Evolutionary conservation across 2,329 filamentous ascomycete species (phyloP).

Genomic region (Aureobasidium sp.): DNA sequence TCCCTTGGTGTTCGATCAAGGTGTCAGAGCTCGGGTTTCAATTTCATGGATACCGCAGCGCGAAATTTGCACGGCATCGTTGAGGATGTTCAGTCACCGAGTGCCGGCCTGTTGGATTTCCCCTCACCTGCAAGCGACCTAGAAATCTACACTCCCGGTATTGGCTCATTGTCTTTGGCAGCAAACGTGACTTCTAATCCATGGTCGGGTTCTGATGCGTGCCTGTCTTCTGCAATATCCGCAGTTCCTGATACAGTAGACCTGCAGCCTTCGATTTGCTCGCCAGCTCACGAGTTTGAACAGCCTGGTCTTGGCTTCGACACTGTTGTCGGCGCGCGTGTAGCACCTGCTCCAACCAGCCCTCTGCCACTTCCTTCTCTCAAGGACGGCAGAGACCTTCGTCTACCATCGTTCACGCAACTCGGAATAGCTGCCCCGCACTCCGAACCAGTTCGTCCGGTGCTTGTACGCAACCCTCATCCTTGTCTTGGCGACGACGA

Average conservation of each 20-base stretch:
- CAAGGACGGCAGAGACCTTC: slow-evolving; percentile 33
- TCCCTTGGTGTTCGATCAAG: not conserved
- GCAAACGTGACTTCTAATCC: slow-evolving; percentile 1
- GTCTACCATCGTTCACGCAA: slow-evolving; percentile 46
- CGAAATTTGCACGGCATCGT: slow-evolving; percentile 5
- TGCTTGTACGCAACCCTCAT: slow-evolving; percentile 1
- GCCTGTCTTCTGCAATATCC: not conserved
- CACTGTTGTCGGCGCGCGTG: slow-evolving; percentile 14
- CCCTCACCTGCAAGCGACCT: slow-evolving; percentile 12
- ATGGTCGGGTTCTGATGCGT: slow-evolving; percentile 2
- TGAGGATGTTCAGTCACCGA: slow-evolving; percentile 6
- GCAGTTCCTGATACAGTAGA: slow-evolving; percentile 1
- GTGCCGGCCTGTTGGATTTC: slow-evolving; percentile 1
- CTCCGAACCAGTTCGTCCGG: slow-evolving; percentile 30
- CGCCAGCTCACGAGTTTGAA: not conserved
- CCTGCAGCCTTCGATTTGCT: not conserved
- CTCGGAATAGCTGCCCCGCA: slow-evolving; percentile 43
- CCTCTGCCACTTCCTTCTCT: slow-evolving; percentile 5
- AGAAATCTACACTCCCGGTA: slow-evolving; percentile 5
- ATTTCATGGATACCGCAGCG: slow-evolving; percentile 9
- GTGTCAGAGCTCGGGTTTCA: slow-evolving; percentile 7
- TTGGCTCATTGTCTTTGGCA: slow-evolving; percentile 3
- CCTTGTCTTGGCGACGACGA: slow-evolving; percentile 9
- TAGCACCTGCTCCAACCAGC: slow-evolving; percentile 10
- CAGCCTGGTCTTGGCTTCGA: slow-evolving; percentile 11